Evolutionary conservation across 2,329 filamentous ascomycete genomes (phyloP), one percentile per base, ranked within the genome.

Genomic region (Pleoardoris graminearum): DNA sequence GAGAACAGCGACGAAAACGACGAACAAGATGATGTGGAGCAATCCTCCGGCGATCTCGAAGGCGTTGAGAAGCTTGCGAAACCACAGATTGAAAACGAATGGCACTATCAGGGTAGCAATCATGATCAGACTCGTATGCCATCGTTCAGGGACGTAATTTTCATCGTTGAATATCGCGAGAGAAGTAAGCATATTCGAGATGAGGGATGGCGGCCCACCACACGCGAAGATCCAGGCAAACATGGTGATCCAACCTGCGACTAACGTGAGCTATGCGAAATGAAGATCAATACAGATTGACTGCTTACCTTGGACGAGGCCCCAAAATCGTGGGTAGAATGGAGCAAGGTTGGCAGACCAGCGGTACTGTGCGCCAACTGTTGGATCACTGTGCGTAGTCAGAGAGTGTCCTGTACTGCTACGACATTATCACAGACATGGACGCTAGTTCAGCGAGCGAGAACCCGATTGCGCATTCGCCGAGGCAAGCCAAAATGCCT

Each of bases 81-180:
- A 71, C 36, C 77, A 70, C 1, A 75, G 72, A 55, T 82, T 82
- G 51, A 77, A 70, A 2, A 63, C 53, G 5, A 76, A 62, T 1
- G 73, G 67, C 3, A 77, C 54, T 0, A 71, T 16, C 19, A 75
- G 69, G 25, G 77, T 62, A 0, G 75, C 77, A 54, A 76, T 78
- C 57, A 77, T 75, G 10, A 82, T 64, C 2, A 82, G 66, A 2
- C 79, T 81, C 1, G 71, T 76, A 43, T 82, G 80, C 78, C 78
- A 82, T 19, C 69, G 59, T 48, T 77, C 48, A 1, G 67, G 59
- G 1, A 63, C 52, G 51, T 79, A 78, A 1, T 54, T 54, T 2
- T 61, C 54, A 27, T 77, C 59, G 38, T 75, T 78, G 42, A 80
- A 66, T 4, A 67, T 61, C 2, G 61, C 60, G 7, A 71, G 54